Evolutionary conservation across 2,329 filamentous ascomycete species (phyloP).

Genomic region (Parasarocladium wereldwijsianum): DNA sequence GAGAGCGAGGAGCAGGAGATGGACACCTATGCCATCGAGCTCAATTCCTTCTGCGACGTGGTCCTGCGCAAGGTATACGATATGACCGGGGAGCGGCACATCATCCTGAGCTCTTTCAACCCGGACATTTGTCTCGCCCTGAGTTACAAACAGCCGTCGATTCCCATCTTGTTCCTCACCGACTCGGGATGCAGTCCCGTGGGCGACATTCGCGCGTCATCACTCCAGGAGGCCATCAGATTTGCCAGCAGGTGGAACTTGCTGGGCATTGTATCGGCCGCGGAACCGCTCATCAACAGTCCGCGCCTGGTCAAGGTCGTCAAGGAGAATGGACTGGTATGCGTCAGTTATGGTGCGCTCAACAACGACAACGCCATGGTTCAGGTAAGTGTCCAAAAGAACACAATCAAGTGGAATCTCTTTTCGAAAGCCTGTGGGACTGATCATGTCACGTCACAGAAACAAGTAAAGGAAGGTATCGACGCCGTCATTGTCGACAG

Average conservation of each 20-base stretch:
- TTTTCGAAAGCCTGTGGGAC: neutral
- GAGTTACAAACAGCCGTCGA: constrained; percentile 93
- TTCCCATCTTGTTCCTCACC: constrained; percentile 86
- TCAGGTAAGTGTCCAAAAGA: constrained; percentile 42
- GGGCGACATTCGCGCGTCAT: constrained; percentile 79
- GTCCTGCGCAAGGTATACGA: constrained; percentile 86
- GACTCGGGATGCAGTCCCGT: constrained; percentile 73
- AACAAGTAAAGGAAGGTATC: constrained; percentile 88
- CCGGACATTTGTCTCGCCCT: constrained; percentile 90
- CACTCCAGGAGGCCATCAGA: constrained; percentile 85
- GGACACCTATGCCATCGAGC: constrained; percentile 89
- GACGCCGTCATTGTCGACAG: constrained; percentile 96
- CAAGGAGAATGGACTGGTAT: constrained; percentile 86
- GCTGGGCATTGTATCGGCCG: constrained; percentile 78
- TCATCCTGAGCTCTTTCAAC: constrained; percentile 96
- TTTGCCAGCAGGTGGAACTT: constrained; percentile 94
- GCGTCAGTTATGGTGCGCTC: constrained; percentile 79
- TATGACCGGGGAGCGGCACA: constrained; percentile 64
- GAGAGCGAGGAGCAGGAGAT: constrained; percentile 93
- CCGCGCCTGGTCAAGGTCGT: constrained; percentile 83
- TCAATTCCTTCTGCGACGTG: constrained; percentile 93
- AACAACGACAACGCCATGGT: constrained; percentile 85
- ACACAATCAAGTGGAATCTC: neutral
- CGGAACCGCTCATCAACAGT: constrained; percentile 76
- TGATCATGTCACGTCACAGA: constrained; percentile 29